Evolutionary conservation across 768 basidiomycete species (phyloP), one percentile per base, ranked within the genome.

Genomic region (Termitomyces sp.): DNA sequence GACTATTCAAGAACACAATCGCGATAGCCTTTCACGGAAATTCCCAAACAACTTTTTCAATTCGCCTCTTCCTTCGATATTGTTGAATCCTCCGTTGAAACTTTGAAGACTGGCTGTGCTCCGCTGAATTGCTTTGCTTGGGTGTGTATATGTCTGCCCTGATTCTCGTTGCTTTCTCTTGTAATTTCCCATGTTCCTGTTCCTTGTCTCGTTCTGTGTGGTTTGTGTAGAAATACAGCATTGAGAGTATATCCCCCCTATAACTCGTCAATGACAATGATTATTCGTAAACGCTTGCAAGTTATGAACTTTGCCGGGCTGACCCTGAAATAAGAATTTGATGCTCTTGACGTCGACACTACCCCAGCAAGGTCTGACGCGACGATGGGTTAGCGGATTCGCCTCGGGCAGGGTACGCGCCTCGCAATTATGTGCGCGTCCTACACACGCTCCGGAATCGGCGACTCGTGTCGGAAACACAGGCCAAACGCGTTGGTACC

Each of bases 1-100:
- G 22, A 71, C 73, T 27, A 65, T 86, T 36, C 74, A 78, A 62
- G 73, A 78, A 57, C 82, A 83, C 60, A 81, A 80, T 61, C 79
- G 79, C 43, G 73, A 69, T 36, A 73, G 69, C 56, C 73, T 85
- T 36, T 76, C 77, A 33, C 82, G 78, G 70, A 79, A 73, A 63
- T 79, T 86, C 58, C 80, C 83, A 7, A 69, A 70, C 49, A 74
- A 71, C 10, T 65, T 87, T 58, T 73, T 81, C 48, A 43, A 67
- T 26, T 64, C 66, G 42, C 58, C 66, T 32, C 52, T 70, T 22
- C 70, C 73, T 58, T 30, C 53, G 56, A 59, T 67, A 20, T 53
- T 71, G 22, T 49, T 57, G 36, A 61, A 62, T 22, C 59, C 64
- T 37, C 58, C 59, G 54, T 27, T 64, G 39, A 40, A 57, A 45